Conservation (phyloP, 352 stramenopile species). For the Pythium aristosporum region DNA sequence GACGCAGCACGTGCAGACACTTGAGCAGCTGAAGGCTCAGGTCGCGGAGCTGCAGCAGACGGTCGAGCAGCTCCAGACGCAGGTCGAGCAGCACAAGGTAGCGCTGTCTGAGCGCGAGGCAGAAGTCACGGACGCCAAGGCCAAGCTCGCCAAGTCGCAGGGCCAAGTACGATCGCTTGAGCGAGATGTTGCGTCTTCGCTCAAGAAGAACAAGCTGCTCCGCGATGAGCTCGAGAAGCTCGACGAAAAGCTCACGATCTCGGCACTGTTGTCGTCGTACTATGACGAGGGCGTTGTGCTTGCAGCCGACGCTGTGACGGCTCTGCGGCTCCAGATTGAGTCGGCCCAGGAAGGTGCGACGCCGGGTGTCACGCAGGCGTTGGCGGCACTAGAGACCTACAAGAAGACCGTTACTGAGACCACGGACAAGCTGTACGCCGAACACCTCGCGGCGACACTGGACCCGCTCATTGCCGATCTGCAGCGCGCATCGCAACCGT, state of each 20-base stretch:
- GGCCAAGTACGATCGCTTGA: conserved; percentile 43
- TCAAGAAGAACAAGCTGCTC: conserved; percentile 68
- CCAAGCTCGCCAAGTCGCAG: conserved; percentile 35
- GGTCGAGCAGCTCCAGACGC: conserved; percentile 29
- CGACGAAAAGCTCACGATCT: conserved; percentile 63
- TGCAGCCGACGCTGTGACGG: conserved; percentile 34
- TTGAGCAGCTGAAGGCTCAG: conserved; percentile 31
- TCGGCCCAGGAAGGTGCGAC: conserved; percentile 46
- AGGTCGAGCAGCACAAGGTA: conserved; percentile 36
- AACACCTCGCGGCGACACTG: conserved; percentile 65
- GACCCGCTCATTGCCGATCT: conserved; percentile 60
- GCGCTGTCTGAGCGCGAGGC: conserved; percentile 29
- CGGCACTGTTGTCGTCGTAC: conserved; percentile 69
- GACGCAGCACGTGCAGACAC: conserved; percentile 23
- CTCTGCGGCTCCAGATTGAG: conserved; percentile 37
- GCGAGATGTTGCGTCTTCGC: conserved; percentile 42
- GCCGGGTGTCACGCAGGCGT: conserved; percentile 42
- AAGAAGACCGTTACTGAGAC: conserved; percentile 46
- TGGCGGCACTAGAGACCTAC: conserved; percentile 45
- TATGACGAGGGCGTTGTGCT: conserved; percentile 76
- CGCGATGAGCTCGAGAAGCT: conserved; percentile 47
- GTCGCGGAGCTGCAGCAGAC: conserved; percentile 34
- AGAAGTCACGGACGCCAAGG: conserved; percentile 28
- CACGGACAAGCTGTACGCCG: conserved; percentile 60
- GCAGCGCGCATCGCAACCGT: conserved; percentile 45